phyloP scores from a whole-genome alignment of 768 basidiomycete genomes.

The Suillus brevipes region DNA sequence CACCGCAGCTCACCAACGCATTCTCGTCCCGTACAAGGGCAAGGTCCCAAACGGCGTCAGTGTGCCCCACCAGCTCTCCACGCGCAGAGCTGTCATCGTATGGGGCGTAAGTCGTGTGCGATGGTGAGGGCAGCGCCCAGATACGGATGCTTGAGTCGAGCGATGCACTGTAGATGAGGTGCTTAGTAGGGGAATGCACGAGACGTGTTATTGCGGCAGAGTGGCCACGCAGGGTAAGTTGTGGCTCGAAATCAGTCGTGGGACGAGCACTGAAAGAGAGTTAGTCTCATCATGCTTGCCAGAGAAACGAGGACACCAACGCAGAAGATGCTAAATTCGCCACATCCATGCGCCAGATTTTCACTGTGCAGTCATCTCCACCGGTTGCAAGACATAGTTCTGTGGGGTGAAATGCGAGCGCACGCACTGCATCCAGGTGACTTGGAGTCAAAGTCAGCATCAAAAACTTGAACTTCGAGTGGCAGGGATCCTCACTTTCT shows the following conservation, averaged over 20 bases:
- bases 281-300: conserved; percentile 14
- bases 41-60: conserved; percentile 96
- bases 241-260: conserved; percentile 88
- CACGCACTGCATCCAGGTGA: conserved; percentile 91
- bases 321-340: conserved; percentile 69
- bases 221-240: conserved; percentile 91
- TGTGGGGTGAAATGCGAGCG: conserved; percentile 85
- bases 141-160: conserved; percentile 91
- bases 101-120: conserved; percentile 88
- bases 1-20: conserved; percentile 84
- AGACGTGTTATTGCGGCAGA: conserved; percentile 88
- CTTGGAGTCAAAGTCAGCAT: conserved; percentile 40
- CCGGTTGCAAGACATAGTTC: conserved; percentile 88
- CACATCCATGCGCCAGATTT: conserved; percentile 91
- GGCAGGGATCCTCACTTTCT: conserved; percentile 67
- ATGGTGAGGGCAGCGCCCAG: conserved; percentile 76
- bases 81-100: conserved; percentile 80
- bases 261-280: conserved; percentile 52
- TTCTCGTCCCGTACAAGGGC: conserved; percentile 81
- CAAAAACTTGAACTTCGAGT: conserved; percentile 5
- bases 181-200: conserved; percentile 73
- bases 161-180: conserved; percentile 86
- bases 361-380: conserved; percentile 93
- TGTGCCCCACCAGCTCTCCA: conserved; percentile 86
- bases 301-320: conserved; percentile 49